Percentiles rank a stretch among this genome's conserved stretches.
These are phyloP conservation scores for Bruguiera parviflora DNA, from an alignment of 345 rosid species.

Conservation along the genomic window DNA sequence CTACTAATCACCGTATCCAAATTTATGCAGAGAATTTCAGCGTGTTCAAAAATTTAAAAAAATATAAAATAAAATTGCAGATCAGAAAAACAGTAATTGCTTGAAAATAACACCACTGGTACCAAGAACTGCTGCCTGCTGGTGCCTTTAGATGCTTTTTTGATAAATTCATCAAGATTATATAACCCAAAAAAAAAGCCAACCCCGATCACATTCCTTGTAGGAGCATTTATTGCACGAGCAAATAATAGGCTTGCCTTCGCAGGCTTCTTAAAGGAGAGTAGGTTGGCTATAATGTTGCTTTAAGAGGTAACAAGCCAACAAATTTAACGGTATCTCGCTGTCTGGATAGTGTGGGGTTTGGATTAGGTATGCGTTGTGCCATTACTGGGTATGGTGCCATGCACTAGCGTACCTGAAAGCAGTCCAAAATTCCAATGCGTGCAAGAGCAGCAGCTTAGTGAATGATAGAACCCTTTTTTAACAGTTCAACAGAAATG, in stretches of 20 bases:
- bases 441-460: too few species aligned
- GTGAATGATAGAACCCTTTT: too few species aligned
- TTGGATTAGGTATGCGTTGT: too few species aligned
- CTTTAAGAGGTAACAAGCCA: background rate
- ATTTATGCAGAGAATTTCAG: too few species aligned
- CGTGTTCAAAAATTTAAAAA: too few species aligned
- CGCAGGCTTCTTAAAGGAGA: constrained; percentile 14
- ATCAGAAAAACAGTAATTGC: background rate
- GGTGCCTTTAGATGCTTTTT: background rate
- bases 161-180: background rate
- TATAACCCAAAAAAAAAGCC: background rate
- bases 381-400: background rate
- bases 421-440: too few species aligned
- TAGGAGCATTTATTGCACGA: constrained; percentile 10
- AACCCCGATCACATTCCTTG: constrained; percentile 7
- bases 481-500: too few species aligned
- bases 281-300: background rate
- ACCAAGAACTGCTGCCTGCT: background rate
- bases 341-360: background rate
- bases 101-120: background rate
- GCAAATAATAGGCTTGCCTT: background rate
- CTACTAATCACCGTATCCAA: too few species aligned
- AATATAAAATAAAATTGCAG: too few species aligned
- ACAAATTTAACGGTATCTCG: background rate
- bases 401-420: background rate